Base-by-base conservation (phyloP, 2,329 filamentous ascomycete species). In the Talaromyces sp. region DNA sequence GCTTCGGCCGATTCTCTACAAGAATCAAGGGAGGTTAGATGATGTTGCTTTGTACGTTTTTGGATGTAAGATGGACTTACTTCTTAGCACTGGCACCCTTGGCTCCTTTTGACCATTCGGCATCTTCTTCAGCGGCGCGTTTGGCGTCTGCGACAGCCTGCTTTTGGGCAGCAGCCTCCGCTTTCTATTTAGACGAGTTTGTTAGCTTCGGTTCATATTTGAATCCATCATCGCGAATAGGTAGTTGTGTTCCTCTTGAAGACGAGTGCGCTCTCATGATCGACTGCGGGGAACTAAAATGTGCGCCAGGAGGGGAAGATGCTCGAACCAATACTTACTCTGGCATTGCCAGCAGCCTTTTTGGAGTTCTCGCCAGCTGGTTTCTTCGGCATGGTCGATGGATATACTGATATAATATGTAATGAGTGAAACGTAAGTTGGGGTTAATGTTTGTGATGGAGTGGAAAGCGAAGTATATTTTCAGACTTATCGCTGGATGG, bases 311-410 rank as follows among this genome's bases (percentile, higher is more conserved):
- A 49, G 38, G 34, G 31, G 47, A 29, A 22, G 53, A 58, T 53
- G 22, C 34, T 53, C 22, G 36, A 69, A 72, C 72, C 34, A 71
- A 29, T 58, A 75, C 77, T 67, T 74, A 80, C 80, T 63, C 77
- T 79, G 67, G 93, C 93, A 78, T 97, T 92, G 69, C 94, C 95
- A 8, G 89, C 87, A 2, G 82, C 92, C 83, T 98, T 98, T 81
- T 97, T 98, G 77, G 85, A 90, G 80, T 91, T 92, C 69, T 96
- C 93, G 63, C 82, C 86, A 63, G 74, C 80, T 74, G 83, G 86
- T 78, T 91, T 93, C 79, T 91, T 92, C 71, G 84, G 89, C 91
- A 93, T 93, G 31, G 45, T 58, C 2, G 38, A n/a, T 27, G 29
- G n/a, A 31, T 56, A 31, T 25, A 19, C 34, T 43, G 8, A 19